Percentiles rank a stretch among this genome's conserved stretches.
phyloP scores from a whole-genome alignment of 208 protist genomes.

The Trypanosoma vivax region DNA sequence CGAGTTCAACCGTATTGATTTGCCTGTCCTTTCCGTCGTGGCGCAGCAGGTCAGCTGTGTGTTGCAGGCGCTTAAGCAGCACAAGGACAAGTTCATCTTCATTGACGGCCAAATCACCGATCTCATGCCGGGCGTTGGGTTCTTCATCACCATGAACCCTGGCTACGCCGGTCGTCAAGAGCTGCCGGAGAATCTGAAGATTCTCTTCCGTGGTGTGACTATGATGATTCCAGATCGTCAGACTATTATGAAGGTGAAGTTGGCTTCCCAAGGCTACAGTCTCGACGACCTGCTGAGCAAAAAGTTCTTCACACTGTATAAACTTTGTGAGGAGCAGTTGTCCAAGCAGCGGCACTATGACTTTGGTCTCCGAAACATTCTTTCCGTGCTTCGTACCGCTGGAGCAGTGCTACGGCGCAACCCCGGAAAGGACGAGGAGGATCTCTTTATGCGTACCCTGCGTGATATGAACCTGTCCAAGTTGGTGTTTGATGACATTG shows the following conservation, averaged over 20 bases:
- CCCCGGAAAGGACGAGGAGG: slow-evolving; percentile 88
- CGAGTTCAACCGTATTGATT: slow-evolving; percentile 94
- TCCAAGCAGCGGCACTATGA: slow-evolving; percentile 98
- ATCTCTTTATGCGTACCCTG: slow-evolving; percentile 95
- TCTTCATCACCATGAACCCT: slow-evolving; percentile 99
- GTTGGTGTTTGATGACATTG: slow-evolving; percentile 96
- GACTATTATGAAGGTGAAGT: slow-evolving; percentile 96
- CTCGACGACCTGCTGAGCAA: slow-evolving; percentile 90
- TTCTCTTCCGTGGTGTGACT: slow-evolving; percentile 96
- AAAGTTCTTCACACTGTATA: slow-evolving; percentile 94
- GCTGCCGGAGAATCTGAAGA: slow-evolving; percentile 98
- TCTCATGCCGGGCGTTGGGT: slow-evolving; percentile 89
- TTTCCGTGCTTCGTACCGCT: slow-evolving; percentile 95
- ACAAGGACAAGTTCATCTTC: slow-evolving; percentile 91
- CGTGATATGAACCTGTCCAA: slow-evolving; percentile 98
- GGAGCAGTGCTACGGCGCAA: slow-evolving; percentile 87
- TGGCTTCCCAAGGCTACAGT: slow-evolving; percentile 91
- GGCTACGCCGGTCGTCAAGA: slow-evolving; percentile 97
- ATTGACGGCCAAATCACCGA: slow-evolving; percentile 89
- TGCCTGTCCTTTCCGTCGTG: slow-evolving; percentile 91
- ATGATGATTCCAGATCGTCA: slow-evolving; percentile 99
- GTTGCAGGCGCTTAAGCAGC: slow-evolving; percentile 88
- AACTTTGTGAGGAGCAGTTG: slow-evolving; percentile 97
- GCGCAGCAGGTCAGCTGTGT: slow-evolving; percentile 92
- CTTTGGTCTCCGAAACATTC: slow-evolving; percentile 97